A percentile compares a stretch with the other conserved stretches of the same genome.
phyloP scores from a whole-genome alignment of 2,329 filamentous ascomycete species.

The Paracoccidioides lutzii region DNA sequence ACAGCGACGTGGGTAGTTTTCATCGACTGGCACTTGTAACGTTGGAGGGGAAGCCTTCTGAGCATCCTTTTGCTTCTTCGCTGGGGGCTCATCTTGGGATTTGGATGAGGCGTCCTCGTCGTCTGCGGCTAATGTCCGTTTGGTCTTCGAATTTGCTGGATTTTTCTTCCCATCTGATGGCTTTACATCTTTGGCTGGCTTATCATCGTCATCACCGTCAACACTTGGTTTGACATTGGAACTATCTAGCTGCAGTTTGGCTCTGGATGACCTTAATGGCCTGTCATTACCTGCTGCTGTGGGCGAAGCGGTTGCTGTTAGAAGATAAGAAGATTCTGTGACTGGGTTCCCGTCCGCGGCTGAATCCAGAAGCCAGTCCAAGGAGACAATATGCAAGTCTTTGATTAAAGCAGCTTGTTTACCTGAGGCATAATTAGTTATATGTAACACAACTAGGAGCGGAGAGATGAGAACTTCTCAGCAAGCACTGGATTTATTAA shows the following conservation, averaged over 20 bases:
- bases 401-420: conserved; percentile 36
- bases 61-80: conserved; percentile 32
- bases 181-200: conserved; percentile 15
- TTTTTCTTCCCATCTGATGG: conserved; percentile 20
- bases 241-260: background rate
- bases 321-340: conserved; percentile 26
- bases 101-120: conserved; percentile 15
- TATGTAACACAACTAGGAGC: background rate
- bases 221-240: background rate
- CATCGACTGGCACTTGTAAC: conserved; percentile 37
- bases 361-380: conserved; percentile 52
- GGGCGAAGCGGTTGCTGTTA: conserved; percentile 13
- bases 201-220: conserved; percentile 1
- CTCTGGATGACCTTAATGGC: background rate
- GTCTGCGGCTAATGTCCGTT: conserved; percentile 14
- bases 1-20: conserved; percentile 24
- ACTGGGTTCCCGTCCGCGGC: conserved; percentile 31
- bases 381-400: conserved; percentile 42
- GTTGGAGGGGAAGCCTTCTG: conserved; percentile 16
- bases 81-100: conserved; percentile 14
- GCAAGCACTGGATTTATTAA: background rate
- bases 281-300: background rate
- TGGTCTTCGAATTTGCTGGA: conserved; percentile 15
- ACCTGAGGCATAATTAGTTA: conserved; percentile 13
- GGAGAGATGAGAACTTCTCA: background rate